Evolutionary conservation across 306 rosid genomes (phyloP).

Genomic region (Trifolium pratense): DNA sequence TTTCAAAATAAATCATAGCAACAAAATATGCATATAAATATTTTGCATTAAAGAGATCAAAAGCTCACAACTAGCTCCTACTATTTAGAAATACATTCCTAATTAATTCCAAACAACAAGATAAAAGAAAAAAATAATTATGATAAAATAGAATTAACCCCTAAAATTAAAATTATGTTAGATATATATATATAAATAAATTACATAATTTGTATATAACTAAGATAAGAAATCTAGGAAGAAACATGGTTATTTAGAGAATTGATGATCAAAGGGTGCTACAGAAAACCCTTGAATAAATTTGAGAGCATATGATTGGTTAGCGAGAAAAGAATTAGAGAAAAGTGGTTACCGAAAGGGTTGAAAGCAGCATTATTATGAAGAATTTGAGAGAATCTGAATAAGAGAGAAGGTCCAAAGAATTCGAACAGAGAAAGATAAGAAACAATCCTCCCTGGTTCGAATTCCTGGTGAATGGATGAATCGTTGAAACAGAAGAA

Average conservation of each 20-base stretch:
- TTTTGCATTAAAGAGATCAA: slow-evolving; percentile 8
- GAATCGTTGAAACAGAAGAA: too few relatives aligned
- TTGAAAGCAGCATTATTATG: slow-evolving; percentile 25
- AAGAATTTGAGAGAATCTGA: neutral
- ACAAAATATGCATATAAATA: slow-evolving; percentile 28
- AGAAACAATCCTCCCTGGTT: slow-evolving; percentile 42
- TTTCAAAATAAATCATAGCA: neutral
- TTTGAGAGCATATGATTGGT: too few relatives aligned
- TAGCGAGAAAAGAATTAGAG: neutral
- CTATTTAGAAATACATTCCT: slow-evolving; percentile 7
- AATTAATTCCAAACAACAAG: neutral
- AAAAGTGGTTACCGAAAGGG: slow-evolving; percentile 49
- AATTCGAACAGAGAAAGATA: slow-evolving; percentile 47
- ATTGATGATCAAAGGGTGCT: slow-evolving; percentile 17
- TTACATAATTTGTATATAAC: neutral
- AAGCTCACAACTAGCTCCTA: neutral
- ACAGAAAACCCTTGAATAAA: slow-evolving; percentile 2
- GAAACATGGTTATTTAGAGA: neutral
- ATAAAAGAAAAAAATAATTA: neutral
- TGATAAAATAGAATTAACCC: neutral
- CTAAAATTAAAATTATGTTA: neutral
- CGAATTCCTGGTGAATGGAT: slow-evolving; percentile 41
- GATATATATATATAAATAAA: neutral
- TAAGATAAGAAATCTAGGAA: neutral
- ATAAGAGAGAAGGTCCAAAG: neutral